Conservation (phyloP, 441 rosid genomes). For the Jatropha podagrica region DNA sequence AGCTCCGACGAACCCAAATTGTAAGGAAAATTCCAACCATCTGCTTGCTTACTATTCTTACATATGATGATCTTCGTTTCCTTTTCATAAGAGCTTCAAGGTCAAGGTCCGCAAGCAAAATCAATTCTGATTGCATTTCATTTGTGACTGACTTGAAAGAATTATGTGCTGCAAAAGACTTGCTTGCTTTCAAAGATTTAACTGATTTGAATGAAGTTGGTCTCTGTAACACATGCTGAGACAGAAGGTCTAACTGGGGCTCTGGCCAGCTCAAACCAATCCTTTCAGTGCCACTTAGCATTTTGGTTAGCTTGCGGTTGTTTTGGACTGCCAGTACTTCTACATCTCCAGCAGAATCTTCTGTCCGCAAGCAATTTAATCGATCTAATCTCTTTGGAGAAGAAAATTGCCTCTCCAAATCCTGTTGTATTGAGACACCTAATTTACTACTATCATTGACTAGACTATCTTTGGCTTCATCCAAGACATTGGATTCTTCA, state of each 20-base stretch:
- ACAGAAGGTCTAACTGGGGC: conserved; percentile 61
- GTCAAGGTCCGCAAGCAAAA: conserved; percentile 63
- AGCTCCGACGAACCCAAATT: conserved; percentile 84
- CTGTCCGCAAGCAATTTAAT: conserved; percentile 52
- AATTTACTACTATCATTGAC: conserved; percentile 24
- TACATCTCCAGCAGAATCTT: conserved; percentile 30
- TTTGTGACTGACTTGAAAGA: conserved; percentile 60
- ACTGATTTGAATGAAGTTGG: conserved; percentile 55
- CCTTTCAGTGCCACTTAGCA: conserved; percentile 73
- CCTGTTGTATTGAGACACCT: conserved; percentile 34
- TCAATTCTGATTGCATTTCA: conserved; percentile 40
- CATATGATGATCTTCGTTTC: conserved; percentile 68
- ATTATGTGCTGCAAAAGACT: conserved; percentile 53
- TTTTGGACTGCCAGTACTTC: conserved; percentile 29
- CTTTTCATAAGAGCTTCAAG: conserved; percentile 64
- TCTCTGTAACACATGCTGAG: conserved; percentile 61
- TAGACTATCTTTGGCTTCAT: conserved; percentile 27
- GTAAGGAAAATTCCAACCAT: conserved; percentile 93
- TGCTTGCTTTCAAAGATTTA: conserved; percentile 49
- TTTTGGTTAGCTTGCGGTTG: conserved; percentile 45
- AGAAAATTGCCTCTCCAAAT: conserved; percentile 53
- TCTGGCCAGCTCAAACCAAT: conserved; percentile 94
- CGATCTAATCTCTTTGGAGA: conserved; percentile 63
- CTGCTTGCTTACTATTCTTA: conserved; percentile 88
- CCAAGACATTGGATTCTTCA: conserved; percentile 43